These are phyloP conservation scores for Lantana camara DNA, from an alignment of 257 asterid species.

Conservation along the genomic window DNA sequence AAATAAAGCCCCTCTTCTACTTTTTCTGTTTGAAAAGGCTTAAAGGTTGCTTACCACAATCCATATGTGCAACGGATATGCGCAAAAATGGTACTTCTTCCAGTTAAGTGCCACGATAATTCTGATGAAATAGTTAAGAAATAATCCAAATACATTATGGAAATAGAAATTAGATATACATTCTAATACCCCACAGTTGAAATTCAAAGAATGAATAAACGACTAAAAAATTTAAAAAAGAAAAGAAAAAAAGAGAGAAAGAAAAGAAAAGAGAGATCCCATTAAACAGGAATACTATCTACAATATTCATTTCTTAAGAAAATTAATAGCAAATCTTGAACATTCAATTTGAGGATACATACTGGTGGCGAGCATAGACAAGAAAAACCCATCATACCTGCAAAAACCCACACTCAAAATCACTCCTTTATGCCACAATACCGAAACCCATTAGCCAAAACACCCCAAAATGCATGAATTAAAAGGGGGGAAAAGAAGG, in stretches of 20 bases:
- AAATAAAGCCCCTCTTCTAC: background rate
- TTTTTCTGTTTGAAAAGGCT: background rate
- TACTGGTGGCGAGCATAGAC: conserved; percentile 68
- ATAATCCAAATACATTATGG: conserved; percentile 8
- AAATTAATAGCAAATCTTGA: background rate
- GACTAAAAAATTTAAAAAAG: background rate
- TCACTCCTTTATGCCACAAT: background rate
- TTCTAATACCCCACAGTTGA: background rate
- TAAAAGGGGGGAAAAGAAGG: too few relatives aligned
- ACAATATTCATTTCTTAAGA: background rate
- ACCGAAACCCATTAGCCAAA: background rate
- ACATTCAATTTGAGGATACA: conserved; percentile 51
- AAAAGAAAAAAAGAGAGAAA: background rate
- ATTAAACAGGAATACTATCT: conserved; percentile 11
- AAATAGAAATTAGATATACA: background rate
- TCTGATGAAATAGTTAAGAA: conserved; percentile 46
- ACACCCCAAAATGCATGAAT: background rate
- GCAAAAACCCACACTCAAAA: conserved; percentile 31
- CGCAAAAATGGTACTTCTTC: conserved; percentile 62
- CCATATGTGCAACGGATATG: conserved; percentile 70
- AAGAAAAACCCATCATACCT: conserved; percentile 81
- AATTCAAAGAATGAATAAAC: background rate
- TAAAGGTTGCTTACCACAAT: conserved; percentile 51
- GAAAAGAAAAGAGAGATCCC: background rate
- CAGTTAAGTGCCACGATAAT: conserved; percentile 65